Evolutionary conservation across 2,329 filamentous ascomycete species (phyloP), one percentile per base, ranked within the genome.

Genomic region (Calonectria montana): DNA sequence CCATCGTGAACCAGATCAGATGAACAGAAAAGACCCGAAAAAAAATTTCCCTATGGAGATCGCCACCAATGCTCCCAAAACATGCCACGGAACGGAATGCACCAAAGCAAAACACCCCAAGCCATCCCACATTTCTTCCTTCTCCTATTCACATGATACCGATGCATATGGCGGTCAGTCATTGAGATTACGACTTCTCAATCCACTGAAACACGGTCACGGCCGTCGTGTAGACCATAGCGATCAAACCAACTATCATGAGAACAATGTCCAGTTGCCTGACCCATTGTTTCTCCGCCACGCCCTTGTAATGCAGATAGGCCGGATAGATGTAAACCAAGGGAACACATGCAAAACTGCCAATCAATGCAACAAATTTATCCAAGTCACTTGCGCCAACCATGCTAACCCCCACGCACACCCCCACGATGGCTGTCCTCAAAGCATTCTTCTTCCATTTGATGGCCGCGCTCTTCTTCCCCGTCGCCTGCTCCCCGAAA

Each of bases 401-500:
- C 15, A 93, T 89, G 18, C 91, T 88, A 50, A 94, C 86, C 23
- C 86, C 84, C 10, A 90, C 90, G 74, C 92, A 93, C 10, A 91
- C 43, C 1, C 87, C 80, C 37, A 93, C 89, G 25, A 93, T 79
- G 0, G 80, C 77, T 0, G 90, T 87, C 25, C 93, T 86, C 76
- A 94, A 90, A 1, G 82, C 87, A 76, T 95, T 95, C 87, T 95
- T 95, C 83, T 91, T 91, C 93, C 93, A 95, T 81, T 94, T 95
- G 73, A 91, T 93, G 43, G 86, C 83, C 39, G 85, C 81, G 72
- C 88, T 89, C 77, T 89, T 90, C 84, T 93, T 94, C 39, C 93
- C 93, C 7, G 83, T 84, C 0, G 92, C 93, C 69, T 88, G 87
- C 72, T 89, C 86, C n/a, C 91, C 91, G 71, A 95, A 94, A 18